Base-by-base conservation (phyloP, 352 stramenopile species). In the Paralagenidium karlingii region DNA sequence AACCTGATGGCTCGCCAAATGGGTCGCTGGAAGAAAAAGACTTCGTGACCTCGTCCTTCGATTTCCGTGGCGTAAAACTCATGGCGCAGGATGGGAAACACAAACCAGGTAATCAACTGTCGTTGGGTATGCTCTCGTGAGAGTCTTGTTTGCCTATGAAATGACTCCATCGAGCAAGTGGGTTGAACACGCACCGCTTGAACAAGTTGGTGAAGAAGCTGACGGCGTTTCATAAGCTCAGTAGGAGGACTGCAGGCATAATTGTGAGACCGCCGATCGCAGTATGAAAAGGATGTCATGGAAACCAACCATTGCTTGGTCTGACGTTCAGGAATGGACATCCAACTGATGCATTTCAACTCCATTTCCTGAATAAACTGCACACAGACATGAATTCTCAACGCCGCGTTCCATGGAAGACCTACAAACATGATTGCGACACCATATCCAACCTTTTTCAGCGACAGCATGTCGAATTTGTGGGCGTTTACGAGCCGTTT, bases 41-140 rank as follows among this genome's bases (percentile, higher is more conserved):
- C 62, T 9, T 84, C 66, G 25, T 85, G 82, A 3, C 59, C 68
- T 38, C 58, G 60, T 11, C 73, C 76, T 51, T 89, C 76, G 2
- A 49, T 37, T 29, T 85, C 70, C 1, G 76, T 89, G 38, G 84
- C 68, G 49, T 82, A 89, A 51, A 85, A 87, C 33, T 75, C 43
- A 24, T 60, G 70, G 8, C 60, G 63, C 20, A 89, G 32, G 3
- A 84, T 25, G 6, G 76, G 69, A 18, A 78, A 82, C 0, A 82
- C 55, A 7, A 89, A 30, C 2, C 43, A 49, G 7, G 43, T 58
- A 10, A 65, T 42, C 1, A 71, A 16, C 66, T 61, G 19, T 32
- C 10, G 12, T 7, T 24, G 4, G 3, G 16, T 10, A 15, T 2
- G 30, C 13, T 33, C 15, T 33, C 13, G 28, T 33, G 28, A 15